phyloP scores from a whole-genome alignment of 371 early-diverging fungal genomes.

The Rhizopus sp. region DNA sequence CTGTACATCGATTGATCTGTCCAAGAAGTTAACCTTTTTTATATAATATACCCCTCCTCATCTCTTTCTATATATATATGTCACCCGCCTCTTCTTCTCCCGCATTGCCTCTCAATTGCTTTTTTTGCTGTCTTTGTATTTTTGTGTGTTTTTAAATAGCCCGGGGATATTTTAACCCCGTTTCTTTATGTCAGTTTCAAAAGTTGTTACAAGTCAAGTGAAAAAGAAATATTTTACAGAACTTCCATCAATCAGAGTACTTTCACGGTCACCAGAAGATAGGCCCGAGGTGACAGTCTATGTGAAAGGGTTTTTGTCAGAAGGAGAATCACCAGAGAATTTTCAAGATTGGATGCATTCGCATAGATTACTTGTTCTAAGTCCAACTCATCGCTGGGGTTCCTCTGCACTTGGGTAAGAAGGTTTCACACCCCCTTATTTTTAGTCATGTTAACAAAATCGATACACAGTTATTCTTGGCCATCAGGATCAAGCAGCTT shows the following conservation, averaged over 20 bases:
- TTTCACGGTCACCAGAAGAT: slow-evolving; percentile 32
- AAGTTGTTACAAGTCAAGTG: not conserved
- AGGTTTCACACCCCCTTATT: not conserved
- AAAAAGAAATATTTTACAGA: slow-evolving; percentile 42
- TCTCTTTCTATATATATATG: too few species aligned
- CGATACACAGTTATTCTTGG: slow-evolving; percentile 43
- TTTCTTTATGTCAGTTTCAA: not conserved
- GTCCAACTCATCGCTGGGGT: slow-evolving; percentile 42
- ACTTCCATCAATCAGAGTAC: slow-evolving; percentile 40
- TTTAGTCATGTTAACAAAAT: slow-evolving; percentile 1
- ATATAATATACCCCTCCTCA: too few species aligned
- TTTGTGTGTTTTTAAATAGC: not conserved
- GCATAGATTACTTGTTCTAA: slow-evolving; percentile 44
- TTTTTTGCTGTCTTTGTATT: not conserved
- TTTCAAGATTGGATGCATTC: slow-evolving; percentile 57
- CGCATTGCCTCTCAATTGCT: not conserved
- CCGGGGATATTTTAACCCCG: too few species aligned
- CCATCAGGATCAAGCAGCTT: slow-evolving; percentile 46
- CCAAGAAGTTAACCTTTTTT: slow-evolving; percentile 17
- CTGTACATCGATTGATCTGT: slow-evolving; percentile 20
- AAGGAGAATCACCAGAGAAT: slow-evolving; percentile 50
- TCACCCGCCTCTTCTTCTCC: too few species aligned
- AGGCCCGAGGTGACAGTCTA: slow-evolving; percentile 49
- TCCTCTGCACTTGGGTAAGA: slow-evolving; percentile 45
- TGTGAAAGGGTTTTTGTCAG: slow-evolving; percentile 45